Percentiles rank a stretch among this genome's conserved stretches.
phyloP scores from a whole-genome alignment of 2,329 filamentous ascomycete species.

The Penicillium sp. region DNA sequence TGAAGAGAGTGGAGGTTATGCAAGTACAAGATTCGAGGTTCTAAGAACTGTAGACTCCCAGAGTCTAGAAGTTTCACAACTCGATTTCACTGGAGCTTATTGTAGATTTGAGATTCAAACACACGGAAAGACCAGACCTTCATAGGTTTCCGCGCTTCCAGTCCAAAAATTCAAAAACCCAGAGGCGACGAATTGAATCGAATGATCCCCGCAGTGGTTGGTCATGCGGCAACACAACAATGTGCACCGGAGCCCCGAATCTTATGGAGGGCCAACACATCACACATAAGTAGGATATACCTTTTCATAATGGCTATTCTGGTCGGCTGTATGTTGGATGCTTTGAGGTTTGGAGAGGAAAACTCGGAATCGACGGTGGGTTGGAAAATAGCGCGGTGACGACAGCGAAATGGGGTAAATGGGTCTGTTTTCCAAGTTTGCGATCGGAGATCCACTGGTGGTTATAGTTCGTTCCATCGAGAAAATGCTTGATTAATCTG shows the following conservation, averaged over 20 bases:
- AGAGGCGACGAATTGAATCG: not conserved
- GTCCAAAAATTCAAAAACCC: too few relatives aligned
- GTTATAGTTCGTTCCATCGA: not conserved
- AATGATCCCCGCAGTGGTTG: not conserved
- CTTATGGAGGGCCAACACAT: not conserved
- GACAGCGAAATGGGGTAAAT: not conserved
- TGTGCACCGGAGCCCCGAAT: not conserved
- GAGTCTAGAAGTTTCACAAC: too few relatives aligned
- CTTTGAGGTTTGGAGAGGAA: not conserved
- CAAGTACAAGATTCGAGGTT: too few relatives aligned
- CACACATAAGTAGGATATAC: too few relatives aligned
- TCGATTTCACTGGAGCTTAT: too few relatives aligned
- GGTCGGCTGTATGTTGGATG: not conserved
- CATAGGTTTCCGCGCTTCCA: too few relatives aligned
- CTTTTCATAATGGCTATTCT: too few relatives aligned
- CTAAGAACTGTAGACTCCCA: too few relatives aligned
- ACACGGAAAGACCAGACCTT: too few relatives aligned
- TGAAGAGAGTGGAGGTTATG: too few relatives aligned
- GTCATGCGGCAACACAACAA: not conserved
- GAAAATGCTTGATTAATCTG: not conserved
- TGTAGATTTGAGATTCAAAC: too few relatives aligned
- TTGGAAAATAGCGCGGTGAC: not conserved
- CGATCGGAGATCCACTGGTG: not conserved
- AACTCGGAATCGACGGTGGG: not conserved
- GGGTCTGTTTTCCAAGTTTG: not conserved